Percentiles rank a stretch among this genome's conserved stretches.
Conservation (phyloP, 2,329 filamentous ascomycete species). For the Neurospora sp. region DNA sequence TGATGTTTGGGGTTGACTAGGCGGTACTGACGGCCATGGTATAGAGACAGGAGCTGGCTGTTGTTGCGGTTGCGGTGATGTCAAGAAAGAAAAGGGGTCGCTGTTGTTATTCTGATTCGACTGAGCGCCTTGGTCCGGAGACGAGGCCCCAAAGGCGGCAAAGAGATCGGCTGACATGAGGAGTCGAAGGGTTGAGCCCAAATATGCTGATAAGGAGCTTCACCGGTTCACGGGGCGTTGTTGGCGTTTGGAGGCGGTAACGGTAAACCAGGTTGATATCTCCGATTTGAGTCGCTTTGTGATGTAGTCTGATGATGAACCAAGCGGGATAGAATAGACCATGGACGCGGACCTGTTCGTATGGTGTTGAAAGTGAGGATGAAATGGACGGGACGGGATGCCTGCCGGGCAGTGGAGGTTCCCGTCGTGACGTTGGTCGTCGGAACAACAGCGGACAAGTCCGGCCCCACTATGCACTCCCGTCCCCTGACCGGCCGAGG, state of each 20-base stretch:
- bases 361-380: neutral
- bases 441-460: neutral
- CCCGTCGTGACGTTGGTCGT: neutral
- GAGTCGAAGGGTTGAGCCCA: neutral
- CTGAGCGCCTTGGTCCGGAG: slow-evolving; percentile 24
- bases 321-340: neutral
- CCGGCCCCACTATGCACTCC: neutral
- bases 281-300: neutral
- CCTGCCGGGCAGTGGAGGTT: neutral
- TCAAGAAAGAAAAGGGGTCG: slow-evolving; percentile 25
- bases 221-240: neutral
- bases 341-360: neutral
- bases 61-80: slow-evolving; percentile 8
- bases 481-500: neutral
- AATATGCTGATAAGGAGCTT: neutral
- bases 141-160: slow-evolving; percentile 48
- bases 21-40: slow-evolving; percentile 6
- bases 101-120: slow-evolving; percentile 13
- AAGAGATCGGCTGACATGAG: slow-evolving; percentile 57
- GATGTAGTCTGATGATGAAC: neutral
- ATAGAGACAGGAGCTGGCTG: slow-evolving; percentile 10
- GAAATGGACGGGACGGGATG: neutral
- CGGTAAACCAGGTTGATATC: neutral
- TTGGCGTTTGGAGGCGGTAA: neutral
- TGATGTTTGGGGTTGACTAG: slow-evolving; percentile 5